A percentile compares a stretch with the other conserved stretches of the same genome.
These are phyloP conservation scores for Cystobasidium pallidum DNA, from an alignment of 1,284 basidiomycete species.

Conservation along the genomic window DNA sequence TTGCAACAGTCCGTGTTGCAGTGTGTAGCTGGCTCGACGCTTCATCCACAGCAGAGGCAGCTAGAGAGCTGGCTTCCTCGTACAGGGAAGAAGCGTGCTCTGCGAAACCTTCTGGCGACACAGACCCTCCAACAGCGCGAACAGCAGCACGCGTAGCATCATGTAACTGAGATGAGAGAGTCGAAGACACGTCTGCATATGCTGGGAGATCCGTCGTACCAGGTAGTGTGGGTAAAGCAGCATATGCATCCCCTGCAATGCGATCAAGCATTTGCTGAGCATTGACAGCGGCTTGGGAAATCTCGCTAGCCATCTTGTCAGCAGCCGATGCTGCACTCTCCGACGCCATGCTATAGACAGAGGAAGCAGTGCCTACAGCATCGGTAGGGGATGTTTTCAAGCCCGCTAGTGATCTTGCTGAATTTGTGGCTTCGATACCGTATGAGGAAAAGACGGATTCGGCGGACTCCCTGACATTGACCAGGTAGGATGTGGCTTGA, in stretches of 20 bases:
- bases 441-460: slow-evolving; percentile 34
- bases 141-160: slow-evolving; percentile 38
- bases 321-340: slow-evolving; percentile 22
- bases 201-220: slow-evolving; percentile 26
- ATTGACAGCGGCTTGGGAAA: slow-evolving; percentile 30
- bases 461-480: slow-evolving; percentile 27
- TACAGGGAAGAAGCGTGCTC: slow-evolving; percentile 35
- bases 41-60: slow-evolving; percentile 25
- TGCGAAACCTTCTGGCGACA: slow-evolving; percentile 34
- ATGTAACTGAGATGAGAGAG: slow-evolving; percentile 32
- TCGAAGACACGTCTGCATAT: slow-evolving; percentile 36
- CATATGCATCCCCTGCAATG: slow-evolving; percentile 35
- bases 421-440: slow-evolving; percentile 26
- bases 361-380: slow-evolving; percentile 28
- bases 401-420: slow-evolving; percentile 34
- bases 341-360: slow-evolving; percentile 19
- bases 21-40: slow-evolving; percentile 27
- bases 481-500: slow-evolving; percentile 39
- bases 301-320: slow-evolving; percentile 28
- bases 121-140: slow-evolving; percentile 22
- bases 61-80: slow-evolving; percentile 21
- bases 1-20: slow-evolving; percentile 25
- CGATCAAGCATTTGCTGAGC: slow-evolving; percentile 28
- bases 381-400: slow-evolving; percentile 18
- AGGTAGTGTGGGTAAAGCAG: slow-evolving; percentile 31